A percentile compares a stretch with the other conserved stretches of the same genome.
These are phyloP conservation scores for Penicillium tannophilum DNA, from an alignment of 495 filamentous ascomycete genomes.

Conservation along the genomic window DNA sequence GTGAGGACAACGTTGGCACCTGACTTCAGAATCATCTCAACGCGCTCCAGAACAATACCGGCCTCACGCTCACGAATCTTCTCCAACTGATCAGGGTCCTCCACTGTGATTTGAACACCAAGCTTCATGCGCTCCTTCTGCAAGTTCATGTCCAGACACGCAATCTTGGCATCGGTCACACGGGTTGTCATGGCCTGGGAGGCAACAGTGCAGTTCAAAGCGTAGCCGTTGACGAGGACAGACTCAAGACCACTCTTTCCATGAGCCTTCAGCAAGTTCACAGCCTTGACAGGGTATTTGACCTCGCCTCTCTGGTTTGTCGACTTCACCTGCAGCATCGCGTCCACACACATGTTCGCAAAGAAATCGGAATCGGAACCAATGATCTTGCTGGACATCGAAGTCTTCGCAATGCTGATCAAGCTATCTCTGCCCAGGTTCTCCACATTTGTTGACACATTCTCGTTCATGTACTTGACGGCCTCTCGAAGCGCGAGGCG, in stretches of 20 bases:
- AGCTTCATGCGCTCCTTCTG: conserved; percentile 99
- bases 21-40: conserved; percentile 97
- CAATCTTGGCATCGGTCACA: conserved; percentile 92
- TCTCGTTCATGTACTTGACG: conserved; percentile 98
- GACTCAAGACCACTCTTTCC: conserved; percentile 91
- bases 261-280: conserved; percentile 98
- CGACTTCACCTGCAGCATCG: conserved; percentile 92
- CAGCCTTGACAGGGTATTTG: conserved; percentile 98
- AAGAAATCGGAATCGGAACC: conserved; percentile 97
- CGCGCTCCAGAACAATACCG: conserved; percentile 88
- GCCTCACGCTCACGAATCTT: conserved; percentile 92
- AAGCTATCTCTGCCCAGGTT: conserved; percentile 85
- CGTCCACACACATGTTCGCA: conserved; percentile 93
- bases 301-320: conserved; percentile 85
- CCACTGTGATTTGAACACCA: conserved; percentile 96
- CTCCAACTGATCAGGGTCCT: conserved; percentile 95
- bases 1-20: conserved; percentile 96
- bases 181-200: conserved; percentile 97
- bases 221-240: conserved; percentile 91
- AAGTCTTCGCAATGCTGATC: conserved; percentile 95
- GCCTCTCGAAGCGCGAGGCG: conserved; percentile 93
- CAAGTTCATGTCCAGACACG: conserved; percentile 95
- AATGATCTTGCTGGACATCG: conserved; percentile 99
- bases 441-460: conserved; percentile 93
- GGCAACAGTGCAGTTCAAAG: conserved; percentile 97